Evolutionary conservation across 371 early-diverging fungal genomes (phyloP).

Genomic region (Saksenaea vasiformis): DNA sequence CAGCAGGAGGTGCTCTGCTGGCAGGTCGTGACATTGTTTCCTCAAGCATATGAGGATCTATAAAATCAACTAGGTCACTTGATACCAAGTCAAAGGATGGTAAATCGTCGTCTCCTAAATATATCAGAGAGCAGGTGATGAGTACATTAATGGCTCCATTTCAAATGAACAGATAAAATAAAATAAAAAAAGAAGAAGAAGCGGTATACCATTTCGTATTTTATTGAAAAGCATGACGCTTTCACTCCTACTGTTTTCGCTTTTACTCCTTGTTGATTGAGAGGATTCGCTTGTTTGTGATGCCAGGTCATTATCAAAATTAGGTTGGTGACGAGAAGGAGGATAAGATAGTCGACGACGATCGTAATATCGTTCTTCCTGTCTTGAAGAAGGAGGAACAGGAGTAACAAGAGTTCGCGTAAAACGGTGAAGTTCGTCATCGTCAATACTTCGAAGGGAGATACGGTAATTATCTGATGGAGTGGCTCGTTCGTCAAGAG

Average conservation of each 20-base stretch:
- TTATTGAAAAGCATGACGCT: slow-evolving; percentile 27
- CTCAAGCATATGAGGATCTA: slow-evolving; percentile 19
- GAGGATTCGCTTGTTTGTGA: slow-evolving; percentile 14
- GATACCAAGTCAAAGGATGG: slow-evolving; percentile 14
- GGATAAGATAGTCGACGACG: neutral
- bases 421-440: slow-evolving; percentile 24
- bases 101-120: slow-evolving; percentile 20
- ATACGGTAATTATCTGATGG: slow-evolving; percentile 14
- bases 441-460: slow-evolving; percentile 27
- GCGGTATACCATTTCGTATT: slow-evolving; percentile 16
- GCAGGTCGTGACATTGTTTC: slow-evolving; percentile 20
- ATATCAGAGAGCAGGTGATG: neutral
- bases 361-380: neutral
- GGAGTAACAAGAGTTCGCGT: slow-evolving; percentile 24
- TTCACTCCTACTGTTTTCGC: slow-evolving; percentile 17
- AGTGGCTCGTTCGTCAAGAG: neutral
- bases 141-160: slow-evolving; percentile 2
- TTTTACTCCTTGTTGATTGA: neutral
- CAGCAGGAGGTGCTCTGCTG: slow-evolving; percentile 13
- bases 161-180: neutral
- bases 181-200: no score
- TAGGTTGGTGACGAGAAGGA: neutral
- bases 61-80: slow-evolving; percentile 20
- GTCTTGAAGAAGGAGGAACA: slow-evolving; percentile 8
- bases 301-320: neutral